These are phyloP conservation scores for Ramaria sp. DNA, from an alignment of 768 basidiomycete genomes.

Conservation along the genomic window DNA sequence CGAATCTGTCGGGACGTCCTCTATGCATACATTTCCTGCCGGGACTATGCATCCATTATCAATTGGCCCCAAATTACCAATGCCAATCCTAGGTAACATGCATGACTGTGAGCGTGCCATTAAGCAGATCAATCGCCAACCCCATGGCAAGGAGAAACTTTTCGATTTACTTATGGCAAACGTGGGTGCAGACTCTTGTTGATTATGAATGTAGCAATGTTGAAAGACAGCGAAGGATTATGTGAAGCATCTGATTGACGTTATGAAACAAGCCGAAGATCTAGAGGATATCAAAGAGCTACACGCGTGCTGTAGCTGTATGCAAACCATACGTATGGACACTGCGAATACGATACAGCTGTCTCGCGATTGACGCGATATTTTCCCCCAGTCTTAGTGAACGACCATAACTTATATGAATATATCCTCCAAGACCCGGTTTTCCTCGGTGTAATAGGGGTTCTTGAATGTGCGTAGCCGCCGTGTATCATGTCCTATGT, in stretches of 20 bases:
- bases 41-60: neutral
- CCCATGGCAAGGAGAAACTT: slow-evolving; percentile 66
- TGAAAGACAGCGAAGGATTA: slow-evolving; percentile 49
- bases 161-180: slow-evolving; percentile 82
- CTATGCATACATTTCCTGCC: slow-evolving; percentile 5
- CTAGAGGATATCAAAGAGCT: slow-evolving; percentile 84
- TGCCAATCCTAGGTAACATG: slow-evolving; percentile 68
- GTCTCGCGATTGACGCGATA: neutral
- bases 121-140: slow-evolving; percentile 63
- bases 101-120: slow-evolving; percentile 71
- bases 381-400: slow-evolving; percentile 67
- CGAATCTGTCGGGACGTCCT: neutral
- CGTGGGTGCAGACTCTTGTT: slow-evolving; percentile 36
- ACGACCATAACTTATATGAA: slow-evolving; percentile 91
- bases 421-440: slow-evolving; percentile 88
- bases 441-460: slow-evolving; percentile 88
- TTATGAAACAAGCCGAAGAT: slow-evolving; percentile 85
- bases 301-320: slow-evolving; percentile 82
- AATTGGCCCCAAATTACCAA: slow-evolving; percentile 41
- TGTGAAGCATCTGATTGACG: slow-evolving; percentile 74
- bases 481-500: neutral
- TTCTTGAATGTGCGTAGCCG: slow-evolving; percentile 80
- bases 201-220: slow-evolving; percentile 8
- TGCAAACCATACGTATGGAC: slow-evolving; percentile 85
- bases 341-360: neutral